Percentiles rank a stretch among this genome's conserved stretches.
Evolutionary conservation across 768 basidiomycete genomes (phyloP).

Genomic region (Agrocybe praecox): DNA sequence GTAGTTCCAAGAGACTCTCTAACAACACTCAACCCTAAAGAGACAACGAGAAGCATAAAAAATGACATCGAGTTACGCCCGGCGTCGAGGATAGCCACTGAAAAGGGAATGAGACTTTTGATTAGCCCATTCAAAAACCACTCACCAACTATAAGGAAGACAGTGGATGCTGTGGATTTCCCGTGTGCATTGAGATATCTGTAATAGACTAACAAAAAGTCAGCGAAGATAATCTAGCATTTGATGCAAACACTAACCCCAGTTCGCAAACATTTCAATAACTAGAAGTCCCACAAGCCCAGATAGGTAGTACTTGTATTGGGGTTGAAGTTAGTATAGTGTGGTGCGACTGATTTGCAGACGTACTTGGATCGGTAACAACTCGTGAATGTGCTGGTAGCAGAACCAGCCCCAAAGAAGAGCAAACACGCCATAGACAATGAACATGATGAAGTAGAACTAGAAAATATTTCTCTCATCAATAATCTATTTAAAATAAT

Average conservation of each 20-base stretch:
- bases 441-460: conserved; percentile 89
- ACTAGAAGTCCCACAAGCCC: conserved; percentile 84
- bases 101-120: not conserved
- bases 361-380: conserved; percentile 85
- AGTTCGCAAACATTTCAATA: conserved; percentile 93
- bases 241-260: conserved; percentile 51
- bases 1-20: conserved; percentile 82
- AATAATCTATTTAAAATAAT: not conserved
- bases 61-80: conserved; percentile 93
- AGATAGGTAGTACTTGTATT: conserved; percentile 82
- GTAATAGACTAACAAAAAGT: conserved; percentile 71
- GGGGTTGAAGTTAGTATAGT: not conserved
- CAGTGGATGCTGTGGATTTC: conserved; percentile 68
- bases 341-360: not conserved
- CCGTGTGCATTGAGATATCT: conserved; percentile 92
- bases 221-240: not conserved
- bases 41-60: conserved; percentile 92
- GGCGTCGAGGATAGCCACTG: conserved; percentile 94
- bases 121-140: not conserved
- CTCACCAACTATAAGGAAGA: conserved; percentile 93
- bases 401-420: conserved; percentile 83
- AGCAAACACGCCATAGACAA: conserved; percentile 74
- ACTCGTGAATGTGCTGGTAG: conserved; percentile 76
- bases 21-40: conserved; percentile 90
- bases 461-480: conserved; percentile 27